Evolutionary conservation across 2,329 filamentous ascomycete genomes (phyloP).

Genomic region (Claviceps capensis): DNA sequence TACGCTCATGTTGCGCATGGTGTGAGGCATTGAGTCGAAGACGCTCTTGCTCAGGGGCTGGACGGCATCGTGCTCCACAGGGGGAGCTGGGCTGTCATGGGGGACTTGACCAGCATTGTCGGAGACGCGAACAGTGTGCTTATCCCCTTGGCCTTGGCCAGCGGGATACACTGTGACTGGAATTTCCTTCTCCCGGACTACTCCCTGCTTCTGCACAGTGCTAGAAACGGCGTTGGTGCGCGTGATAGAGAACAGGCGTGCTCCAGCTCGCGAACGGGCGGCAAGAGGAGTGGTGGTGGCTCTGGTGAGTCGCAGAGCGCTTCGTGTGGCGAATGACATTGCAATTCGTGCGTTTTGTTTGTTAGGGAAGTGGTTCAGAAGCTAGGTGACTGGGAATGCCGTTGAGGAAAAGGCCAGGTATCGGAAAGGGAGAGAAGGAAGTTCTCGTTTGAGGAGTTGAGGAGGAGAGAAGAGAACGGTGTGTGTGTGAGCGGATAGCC

Average conservation of each 20-base stretch:
- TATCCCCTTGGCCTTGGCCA: constrained; percentile 37
- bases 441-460: too few species aligned
- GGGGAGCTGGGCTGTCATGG: constrained; percentile 24
- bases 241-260: constrained; percentile 21
- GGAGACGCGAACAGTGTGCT: constrained; percentile 41
- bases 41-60: constrained; percentile 38
- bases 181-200: constrained; percentile 43
- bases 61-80: constrained; percentile 32
- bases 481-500: background rate
- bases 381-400: too few species aligned
- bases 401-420: too few species aligned
- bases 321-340: constrained; percentile 24
- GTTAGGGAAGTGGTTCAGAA: too few species aligned
- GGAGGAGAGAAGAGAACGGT: background rate
- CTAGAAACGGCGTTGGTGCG: constrained; percentile 20
- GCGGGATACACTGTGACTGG: constrained; percentile 39
- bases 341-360: constrained; percentile 4
- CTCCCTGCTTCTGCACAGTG: constrained; percentile 33
- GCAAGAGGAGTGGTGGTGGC: constrained; percentile 16
- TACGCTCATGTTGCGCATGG: constrained; percentile 55
- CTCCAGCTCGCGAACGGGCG: constrained; percentile 12
- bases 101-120: constrained; percentile 27
- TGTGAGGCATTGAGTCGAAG: constrained; percentile 45
- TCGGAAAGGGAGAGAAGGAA: too few species aligned
- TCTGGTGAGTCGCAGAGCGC: constrained; percentile 20